phyloP scores from a whole-genome alignment of 176 grass and related monocot species.

The Avena atlantica region DNA sequence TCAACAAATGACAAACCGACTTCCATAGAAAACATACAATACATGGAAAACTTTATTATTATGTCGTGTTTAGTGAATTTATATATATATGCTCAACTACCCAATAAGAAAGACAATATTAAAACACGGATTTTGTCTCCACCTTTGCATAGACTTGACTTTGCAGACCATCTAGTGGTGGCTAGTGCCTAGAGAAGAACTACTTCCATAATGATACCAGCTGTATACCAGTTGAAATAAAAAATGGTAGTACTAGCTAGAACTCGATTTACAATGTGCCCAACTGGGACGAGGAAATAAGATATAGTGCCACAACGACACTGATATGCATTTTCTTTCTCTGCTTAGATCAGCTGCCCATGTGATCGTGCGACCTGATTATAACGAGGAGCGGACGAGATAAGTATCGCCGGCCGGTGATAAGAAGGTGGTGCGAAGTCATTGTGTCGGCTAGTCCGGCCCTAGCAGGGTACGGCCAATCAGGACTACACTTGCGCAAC shows the following conservation, averaged over 20 bases:
- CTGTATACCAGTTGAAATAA: slow-evolving; percentile 3
- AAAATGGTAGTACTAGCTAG: background rate
- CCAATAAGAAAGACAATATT: background rate
- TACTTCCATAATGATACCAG: background rate
- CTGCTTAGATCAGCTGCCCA: slow-evolving; percentile 43
- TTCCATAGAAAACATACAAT: background rate
- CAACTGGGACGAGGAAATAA: background rate
- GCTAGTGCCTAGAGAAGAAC: background rate
- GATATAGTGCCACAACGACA: background rate
- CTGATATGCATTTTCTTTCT: slow-evolving; percentile 8
- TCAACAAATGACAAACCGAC: no score
- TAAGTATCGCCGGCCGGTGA: background rate
- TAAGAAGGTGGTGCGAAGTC: slow-evolving; percentile 39
- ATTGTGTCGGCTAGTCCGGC: background rate
- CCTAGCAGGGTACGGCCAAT: background rate
- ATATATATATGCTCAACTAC: background rate
- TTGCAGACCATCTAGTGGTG: background rate
- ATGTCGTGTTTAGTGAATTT: background rate
- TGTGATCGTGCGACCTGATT: slow-evolving; percentile 38
- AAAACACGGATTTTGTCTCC: background rate
- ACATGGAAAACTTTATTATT: background rate
- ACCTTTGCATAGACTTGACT: background rate
- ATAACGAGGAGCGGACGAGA: slow-evolving; percentile 8
- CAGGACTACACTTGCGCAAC: slow-evolving; percentile 2
- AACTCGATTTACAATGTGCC: background rate